Evolutionary conservation across 2,329 filamentous ascomycete genomes (phyloP).

Genomic region (Penicillium frequentans): DNA sequence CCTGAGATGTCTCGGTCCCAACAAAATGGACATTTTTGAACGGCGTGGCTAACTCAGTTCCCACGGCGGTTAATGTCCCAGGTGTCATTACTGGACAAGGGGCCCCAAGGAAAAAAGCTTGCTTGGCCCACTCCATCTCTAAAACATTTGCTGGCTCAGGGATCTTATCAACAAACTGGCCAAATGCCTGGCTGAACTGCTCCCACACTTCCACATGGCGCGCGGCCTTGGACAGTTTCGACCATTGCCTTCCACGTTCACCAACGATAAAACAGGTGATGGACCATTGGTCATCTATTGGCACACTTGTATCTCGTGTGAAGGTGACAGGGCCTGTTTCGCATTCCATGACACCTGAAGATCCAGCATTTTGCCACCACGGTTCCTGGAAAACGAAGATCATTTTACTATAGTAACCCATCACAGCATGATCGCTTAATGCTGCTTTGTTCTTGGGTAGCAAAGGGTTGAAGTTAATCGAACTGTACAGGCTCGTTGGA

Average conservation of each 20-base stretch:
- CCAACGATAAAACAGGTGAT: constrained; percentile 46
- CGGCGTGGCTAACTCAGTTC: constrained; percentile 31
- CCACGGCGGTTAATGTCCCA: constrained; percentile 30
- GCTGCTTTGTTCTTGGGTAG: constrained; percentile 30
- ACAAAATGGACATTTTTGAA: constrained; percentile 52
- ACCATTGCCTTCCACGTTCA: constrained; percentile 34
- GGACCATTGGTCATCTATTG: constrained; percentile 22
- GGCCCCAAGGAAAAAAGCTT: constrained; percentile 37
- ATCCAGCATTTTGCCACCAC: constrained; percentile 40
- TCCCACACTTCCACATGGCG: constrained; percentile 28
- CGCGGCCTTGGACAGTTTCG: constrained; percentile 5
- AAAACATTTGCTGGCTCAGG: constrained; percentile 3
- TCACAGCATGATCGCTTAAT: constrained; percentile 29
- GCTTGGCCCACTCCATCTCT: constrained; percentile 39
- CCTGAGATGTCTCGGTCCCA: constrained; percentile 53
- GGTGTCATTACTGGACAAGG: constrained; percentile 26
- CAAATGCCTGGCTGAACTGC: constrained; percentile 34
- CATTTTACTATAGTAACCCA: constrained; percentile 40
- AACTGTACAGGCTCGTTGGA: constrained; percentile 49
- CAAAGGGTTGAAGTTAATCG: constrained; percentile 48
- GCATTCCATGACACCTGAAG: constrained; percentile 49
- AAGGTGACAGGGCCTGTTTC: constrained; percentile 49
- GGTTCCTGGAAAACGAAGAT: constrained; percentile 45
- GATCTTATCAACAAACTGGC: constrained; percentile 13
- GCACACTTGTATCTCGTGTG: constrained; percentile 46